These are phyloP conservation scores for Cantharellus cinnabarinus DNA, from an alignment of 768 basidiomycete species.

Conservation along the genomic window DNA sequence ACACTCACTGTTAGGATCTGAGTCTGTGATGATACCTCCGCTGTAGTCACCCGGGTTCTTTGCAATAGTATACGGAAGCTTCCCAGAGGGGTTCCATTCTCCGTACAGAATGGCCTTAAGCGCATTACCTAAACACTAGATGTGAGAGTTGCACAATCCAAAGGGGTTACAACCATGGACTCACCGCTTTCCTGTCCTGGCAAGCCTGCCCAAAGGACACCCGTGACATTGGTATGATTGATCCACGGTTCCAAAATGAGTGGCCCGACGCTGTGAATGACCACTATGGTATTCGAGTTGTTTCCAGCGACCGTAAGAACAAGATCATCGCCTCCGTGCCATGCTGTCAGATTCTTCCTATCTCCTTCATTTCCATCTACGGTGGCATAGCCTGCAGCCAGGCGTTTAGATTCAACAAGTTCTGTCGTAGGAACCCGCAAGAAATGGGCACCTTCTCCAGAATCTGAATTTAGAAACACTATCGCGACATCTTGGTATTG, in stretches of 20 bases:
- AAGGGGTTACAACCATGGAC: not conserved
- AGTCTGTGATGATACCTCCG: constrained; percentile 13
- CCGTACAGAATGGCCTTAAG: constrained; percentile 59
- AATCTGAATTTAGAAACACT: constrained; percentile 67
- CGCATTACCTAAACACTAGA: constrained; percentile 25
- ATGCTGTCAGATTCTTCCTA: constrained; percentile 45
- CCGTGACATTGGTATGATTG: constrained; percentile 21
- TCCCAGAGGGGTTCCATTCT: constrained; percentile 42
- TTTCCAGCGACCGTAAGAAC: constrained; percentile 41
- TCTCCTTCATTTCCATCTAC: constrained; percentile 68
- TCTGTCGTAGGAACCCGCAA: not conserved
- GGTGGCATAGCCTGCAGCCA: constrained; percentile 33
- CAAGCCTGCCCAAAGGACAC: constrained; percentile 37
- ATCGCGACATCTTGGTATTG: constrained; percentile 40
- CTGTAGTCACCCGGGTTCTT: constrained; percentile 38
- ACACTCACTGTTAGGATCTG: too few species aligned
- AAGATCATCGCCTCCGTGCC: constrained; percentile 52
- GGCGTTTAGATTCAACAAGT: not conserved
- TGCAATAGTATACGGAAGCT: constrained; percentile 59
- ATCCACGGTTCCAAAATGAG: constrained; percentile 17
- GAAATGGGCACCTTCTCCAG: constrained; percentile 36
- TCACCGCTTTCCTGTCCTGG: constrained; percentile 40
- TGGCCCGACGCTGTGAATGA: constrained; percentile 17
- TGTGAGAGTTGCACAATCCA: not conserved
- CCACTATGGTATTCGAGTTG: constrained; percentile 29